Percentiles rank a stretch among this genome's conserved stretches.
These are phyloP conservation scores for Ogataea wickerhamii DNA, from an alignment of 805 yeast species.

Conservation along the genomic window DNA sequence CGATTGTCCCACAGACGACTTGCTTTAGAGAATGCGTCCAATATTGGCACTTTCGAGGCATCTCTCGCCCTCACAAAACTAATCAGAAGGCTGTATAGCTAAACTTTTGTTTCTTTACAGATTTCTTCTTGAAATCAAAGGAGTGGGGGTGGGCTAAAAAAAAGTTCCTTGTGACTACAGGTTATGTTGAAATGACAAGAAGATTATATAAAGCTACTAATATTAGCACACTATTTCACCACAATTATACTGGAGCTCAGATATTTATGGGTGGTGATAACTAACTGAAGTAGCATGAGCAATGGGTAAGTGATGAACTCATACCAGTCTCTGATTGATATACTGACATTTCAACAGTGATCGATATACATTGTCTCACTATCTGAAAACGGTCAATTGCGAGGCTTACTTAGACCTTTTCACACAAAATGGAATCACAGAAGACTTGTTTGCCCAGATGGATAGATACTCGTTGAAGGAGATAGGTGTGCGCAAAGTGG, in stretches of 20 bases:
- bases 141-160: too few species aligned
- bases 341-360: conserved; percentile 13
- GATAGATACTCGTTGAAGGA: conserved; percentile 66
- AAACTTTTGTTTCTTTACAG: too few species aligned
- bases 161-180: too few species aligned
- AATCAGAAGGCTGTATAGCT: conserved; percentile 14
- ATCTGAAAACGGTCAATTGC: conserved; percentile 27
- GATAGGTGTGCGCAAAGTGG: conserved; percentile 71
- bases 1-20: conserved; percentile 9
- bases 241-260: neutral
- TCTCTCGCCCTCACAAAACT: conserved; percentile 18
- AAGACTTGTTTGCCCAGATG: conserved; percentile 53
- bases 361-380: conserved; percentile 16
- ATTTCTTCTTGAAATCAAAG: too few species aligned
- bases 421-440: conserved; percentile 49
- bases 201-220: too few species aligned
- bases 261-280: too few species aligned
- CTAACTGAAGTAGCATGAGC: too few species aligned
- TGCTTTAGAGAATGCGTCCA: conserved; percentile 1
- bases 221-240: too few species aligned
- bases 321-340: neutral
- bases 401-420: conserved; percentile 24
- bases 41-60: conserved; percentile 9
- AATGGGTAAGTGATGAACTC: neutral
- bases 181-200: too few species aligned